Conservation (phyloP, 768 basidiomycete species). For the Termitomyces sp. region DNA sequence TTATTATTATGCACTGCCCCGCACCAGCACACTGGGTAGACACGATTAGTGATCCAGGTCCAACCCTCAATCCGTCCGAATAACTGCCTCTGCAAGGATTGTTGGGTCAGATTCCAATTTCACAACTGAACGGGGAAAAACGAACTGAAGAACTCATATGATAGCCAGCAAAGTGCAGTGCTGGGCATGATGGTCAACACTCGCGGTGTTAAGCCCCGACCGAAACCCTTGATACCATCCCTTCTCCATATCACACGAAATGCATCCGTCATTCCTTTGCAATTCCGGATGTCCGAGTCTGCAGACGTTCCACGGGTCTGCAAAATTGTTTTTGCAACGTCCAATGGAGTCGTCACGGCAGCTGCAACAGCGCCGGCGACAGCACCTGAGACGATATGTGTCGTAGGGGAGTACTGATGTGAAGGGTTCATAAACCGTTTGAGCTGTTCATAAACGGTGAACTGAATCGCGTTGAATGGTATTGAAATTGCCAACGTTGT, state of each 20-base stretch:
- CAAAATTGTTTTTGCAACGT: conserved; percentile 95
- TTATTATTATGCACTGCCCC: conserved; percentile 7
- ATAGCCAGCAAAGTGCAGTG: conserved; percentile 96
- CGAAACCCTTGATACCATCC: conserved; percentile 83
- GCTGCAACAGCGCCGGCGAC: conserved; percentile 92
- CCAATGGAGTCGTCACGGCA: conserved; percentile 92
- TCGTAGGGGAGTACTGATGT: conserved; percentile 84
- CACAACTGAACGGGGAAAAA: conserved; percentile 16
- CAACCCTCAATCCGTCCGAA: conserved; percentile 40
- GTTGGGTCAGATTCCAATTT: conserved; percentile 9
- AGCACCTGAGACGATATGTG: conserved; percentile 90
- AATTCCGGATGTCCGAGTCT: conserved; percentile 80
- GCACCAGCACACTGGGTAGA: conserved; percentile 3
- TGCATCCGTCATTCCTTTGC: conserved; percentile 83
- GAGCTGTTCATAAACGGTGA: conserved; percentile 91
- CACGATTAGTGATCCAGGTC: neutral
- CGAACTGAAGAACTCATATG: conserved; percentile 98
- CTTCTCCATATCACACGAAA: conserved; percentile 82
- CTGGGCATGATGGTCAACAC: conserved; percentile 95
- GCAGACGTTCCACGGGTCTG: conserved; percentile 92
- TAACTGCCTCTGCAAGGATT: conserved; percentile 50
- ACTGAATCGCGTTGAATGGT: conserved; percentile 98
- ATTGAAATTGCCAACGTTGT: conserved; percentile 96
- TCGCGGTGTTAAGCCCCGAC: conserved; percentile 83
- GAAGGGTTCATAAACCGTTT: conserved; percentile 83